Base-by-base conservation (phyloP, 768 basidiomycete genomes). In the Collybia sordida region DNA sequence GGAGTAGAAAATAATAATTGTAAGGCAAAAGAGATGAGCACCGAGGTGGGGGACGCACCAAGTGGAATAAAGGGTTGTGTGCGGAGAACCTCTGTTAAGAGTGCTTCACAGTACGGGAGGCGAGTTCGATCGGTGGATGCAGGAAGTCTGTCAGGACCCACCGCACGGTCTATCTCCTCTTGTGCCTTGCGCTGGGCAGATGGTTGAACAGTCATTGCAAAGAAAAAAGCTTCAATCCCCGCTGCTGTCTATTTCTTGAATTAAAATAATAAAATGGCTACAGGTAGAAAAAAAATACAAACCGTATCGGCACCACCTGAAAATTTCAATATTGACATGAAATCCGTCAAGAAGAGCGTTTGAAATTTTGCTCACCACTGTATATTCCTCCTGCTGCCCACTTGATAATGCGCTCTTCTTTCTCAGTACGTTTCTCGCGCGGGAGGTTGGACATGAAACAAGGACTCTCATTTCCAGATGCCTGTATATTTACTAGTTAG, bases 301-400 rank as follows among this genome's bases (percentile, higher is more conserved):
- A 77, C 76, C 6, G 81, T 81, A 52, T 82, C 80, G 0, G 79
- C 75, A 6, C 73, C 79, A 43, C 73, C 79, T 76, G 44, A 24
- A 43, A 14, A 15, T n/a, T n/a, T n/a, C n/a, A 6, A 11, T n/a
- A 47, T 5, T 23, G 9, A 2, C 9, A 14, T 40, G 17, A 38
- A 43, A 5, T 24, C 31, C 22, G 44, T 39, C 2, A 3, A 21
- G 38, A 12, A 5, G 5, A 37, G 8, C 31, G 14, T 11, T 35
- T 50, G 14, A 23, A 46, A 27, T 50, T 8, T 42, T 25, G 54
- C 68, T 22, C 52, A 75, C 73, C 74, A 12, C 70, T 73, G 53
- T 76, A 76, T 50, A 78, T 66, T 1, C 75, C 77, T 17, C 67
- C 66, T 0, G 76, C 75, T 1, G 72, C 67, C 25, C 70, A 69